phyloP scores from a whole-genome alignment of 306 rosid species.

The Quercus suber region DNA sequence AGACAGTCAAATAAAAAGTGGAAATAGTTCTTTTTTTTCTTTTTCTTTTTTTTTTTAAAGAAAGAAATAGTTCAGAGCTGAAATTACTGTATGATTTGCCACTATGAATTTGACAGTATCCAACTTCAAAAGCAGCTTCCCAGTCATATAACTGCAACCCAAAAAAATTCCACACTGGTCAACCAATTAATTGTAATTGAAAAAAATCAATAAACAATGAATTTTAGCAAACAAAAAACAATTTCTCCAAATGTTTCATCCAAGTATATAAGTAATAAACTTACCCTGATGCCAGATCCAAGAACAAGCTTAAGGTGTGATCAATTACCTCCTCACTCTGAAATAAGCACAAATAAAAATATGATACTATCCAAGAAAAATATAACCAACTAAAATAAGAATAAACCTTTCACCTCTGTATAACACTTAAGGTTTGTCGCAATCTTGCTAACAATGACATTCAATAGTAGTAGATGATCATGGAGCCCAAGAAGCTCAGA shows the following conservation, averaged over 20 bases:
- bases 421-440: slow-evolving; percentile 82
- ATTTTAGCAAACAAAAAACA: slow-evolving; percentile 16
- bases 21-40: neutral
- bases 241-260: slow-evolving; percentile 13
- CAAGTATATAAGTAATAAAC: slow-evolving; percentile 22
- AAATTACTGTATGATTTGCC: slow-evolving; percentile 87
- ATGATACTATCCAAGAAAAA: slow-evolving; percentile 5
- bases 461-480: slow-evolving; percentile 72
- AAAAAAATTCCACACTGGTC: neutral
- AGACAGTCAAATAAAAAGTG: slow-evolving; percentile 8
- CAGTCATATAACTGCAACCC: slow-evolving; percentile 83
- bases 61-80: neutral
- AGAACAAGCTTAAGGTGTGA: slow-evolving; percentile 92
- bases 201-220: neutral
- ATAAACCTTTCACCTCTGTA: slow-evolving; percentile 54
- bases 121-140: slow-evolving; percentile 94
- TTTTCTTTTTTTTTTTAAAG: neutral
- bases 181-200: neutral
- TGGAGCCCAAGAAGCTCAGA: slow-evolving; percentile 90
- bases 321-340: slow-evolving; percentile 98
- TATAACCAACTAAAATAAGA: neutral
- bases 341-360: slow-evolving; percentile 23
- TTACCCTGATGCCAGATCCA: slow-evolving; percentile 99
- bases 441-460: slow-evolving; percentile 81
- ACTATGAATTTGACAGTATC: slow-evolving; percentile 90